Evolutionary conservation across 306 rosid species (phyloP).

Genomic region (Prunus padus): DNA sequence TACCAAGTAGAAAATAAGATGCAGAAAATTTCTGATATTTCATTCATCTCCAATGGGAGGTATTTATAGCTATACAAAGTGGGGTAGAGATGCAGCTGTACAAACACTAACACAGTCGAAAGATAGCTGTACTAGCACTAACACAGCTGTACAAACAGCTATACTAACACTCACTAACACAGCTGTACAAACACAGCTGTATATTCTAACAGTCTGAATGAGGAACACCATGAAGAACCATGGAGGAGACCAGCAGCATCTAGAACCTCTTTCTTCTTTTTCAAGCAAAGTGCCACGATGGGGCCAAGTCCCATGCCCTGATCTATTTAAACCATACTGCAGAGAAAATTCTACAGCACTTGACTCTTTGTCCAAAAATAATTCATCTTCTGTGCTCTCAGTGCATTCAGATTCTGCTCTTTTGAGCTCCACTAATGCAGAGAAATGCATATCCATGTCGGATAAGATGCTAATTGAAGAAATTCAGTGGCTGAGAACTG

Average conservation of each 20-base stretch:
- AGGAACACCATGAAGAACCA: conserved; percentile 49
- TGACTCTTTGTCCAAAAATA: conserved; percentile 31
- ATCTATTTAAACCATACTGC: conserved; percentile 29
- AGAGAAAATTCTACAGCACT: conserved; percentile 39
- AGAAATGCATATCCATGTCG: conserved; percentile 34
- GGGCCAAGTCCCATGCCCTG: conserved; percentile 80
- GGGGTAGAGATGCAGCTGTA: too few relatives aligned
- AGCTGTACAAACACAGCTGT: too few relatives aligned
- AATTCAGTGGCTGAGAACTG: conserved; percentile 54
- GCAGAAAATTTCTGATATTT: too few relatives aligned
- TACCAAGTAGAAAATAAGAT: too few relatives aligned
- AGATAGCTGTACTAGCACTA: too few relatives aligned
- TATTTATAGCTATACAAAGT: too few relatives aligned
- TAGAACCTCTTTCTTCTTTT: conserved; percentile 35
- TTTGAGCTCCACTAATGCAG: conserved; percentile 22
- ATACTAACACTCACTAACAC: too few relatives aligned
- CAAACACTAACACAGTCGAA: too few relatives aligned
- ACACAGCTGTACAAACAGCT: too few relatives aligned
- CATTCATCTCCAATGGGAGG: too few relatives aligned
- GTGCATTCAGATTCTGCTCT: conserved; percentile 25
- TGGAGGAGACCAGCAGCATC: conserved; percentile 39
- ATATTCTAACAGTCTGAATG: too few relatives aligned
- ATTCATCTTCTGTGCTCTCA: conserved; percentile 28
- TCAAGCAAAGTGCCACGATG: conserved; percentile 51
- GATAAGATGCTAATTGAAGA: conserved; percentile 62